Evolutionary conservation across 1,284 basidiomycete species (phyloP), one percentile per base, ranked within the genome.

Genomic region (Mixia osmundae): DNA sequence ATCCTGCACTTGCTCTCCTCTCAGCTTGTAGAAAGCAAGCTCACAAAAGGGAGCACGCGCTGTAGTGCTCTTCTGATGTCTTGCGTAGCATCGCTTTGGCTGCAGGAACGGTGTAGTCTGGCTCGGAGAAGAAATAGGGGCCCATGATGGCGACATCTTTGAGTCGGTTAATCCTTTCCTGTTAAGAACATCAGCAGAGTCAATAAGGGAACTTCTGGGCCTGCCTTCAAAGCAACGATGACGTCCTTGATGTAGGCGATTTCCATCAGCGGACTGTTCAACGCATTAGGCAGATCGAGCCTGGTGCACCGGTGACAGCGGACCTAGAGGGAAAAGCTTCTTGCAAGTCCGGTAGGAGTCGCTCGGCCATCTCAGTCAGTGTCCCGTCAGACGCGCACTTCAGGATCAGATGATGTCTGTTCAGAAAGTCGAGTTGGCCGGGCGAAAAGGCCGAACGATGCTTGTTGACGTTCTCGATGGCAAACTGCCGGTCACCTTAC

Each of bases 91-190:
- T n/a, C n/a, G n/a, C n/a, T n/a, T n/a, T n/a, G n/a, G n/a, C n/a
- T n/a, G n/a, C n/a, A n/a, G n/a, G n/a, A n/a, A n/a, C n/a, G n/a
- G n/a, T 43, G 39, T 70, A 64, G 38, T 71, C 59, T 0, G 78
- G 78, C 5, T 68, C 64, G 15, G 66, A 51, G 53, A 82, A 89
- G 56, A 85, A 71, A 54, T 72, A 83, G 0, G 72, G 67, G 0
- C 69, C 72, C 12, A 71, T 57, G 1, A 50, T 48, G 0, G 73
- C 65, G 30, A 85, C 63, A 41, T 83, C 76, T 28, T 63, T 59
- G 25, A 83, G 52, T 31, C 69, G 72, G 5, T 63, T 64, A 3
- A 76, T 58, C 15, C 79, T 71, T 25, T 75, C 69, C 73, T 80
- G 43, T 8, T 21, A 20, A 29, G 19, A 30, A 33, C 33, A 21